Percentiles rank a stretch among this genome's conserved stretches.
Evolutionary conservation across 2,329 filamentous ascomycete genomes (phyloP).

Genomic region (Nannizzia gypsea): DNA sequence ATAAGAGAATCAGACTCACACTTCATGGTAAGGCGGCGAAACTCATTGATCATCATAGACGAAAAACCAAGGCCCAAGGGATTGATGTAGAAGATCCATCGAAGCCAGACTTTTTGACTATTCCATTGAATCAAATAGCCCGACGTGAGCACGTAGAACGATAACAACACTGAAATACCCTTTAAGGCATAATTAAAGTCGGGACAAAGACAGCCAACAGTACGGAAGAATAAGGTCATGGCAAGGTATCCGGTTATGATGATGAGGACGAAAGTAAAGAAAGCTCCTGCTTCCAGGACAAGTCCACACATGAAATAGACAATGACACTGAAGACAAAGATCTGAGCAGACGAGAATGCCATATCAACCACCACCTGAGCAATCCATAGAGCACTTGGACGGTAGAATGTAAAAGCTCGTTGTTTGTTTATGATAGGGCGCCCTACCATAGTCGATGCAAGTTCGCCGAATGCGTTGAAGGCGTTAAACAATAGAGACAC

Average conservation of each 20-base stretch:
- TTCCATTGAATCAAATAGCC: slow-evolving; percentile 37
- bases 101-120: slow-evolving; percentile 55
- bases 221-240: slow-evolving; percentile 81
- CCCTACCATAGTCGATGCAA: slow-evolving; percentile 76
- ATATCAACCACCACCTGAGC: slow-evolving; percentile 66
- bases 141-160: slow-evolving; percentile 40
- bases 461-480: slow-evolving; percentile 65
- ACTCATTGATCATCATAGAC: slow-evolving; percentile 72
- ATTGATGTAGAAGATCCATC: slow-evolving; percentile 73
- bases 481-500: slow-evolving; percentile 80
- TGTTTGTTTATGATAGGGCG: slow-evolving; percentile 90
- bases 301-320: slow-evolving; percentile 84
- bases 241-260: slow-evolving; percentile 64
- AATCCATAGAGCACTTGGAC: slow-evolving; percentile 69
- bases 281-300: slow-evolving; percentile 58
- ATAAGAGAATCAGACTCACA: slow-evolving; percentile 35
- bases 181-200: slow-evolving; percentile 80
- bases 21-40: slow-evolving; percentile 50
- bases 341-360: slow-evolving; percentile 73
- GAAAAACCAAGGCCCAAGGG: slow-evolving; percentile 74
- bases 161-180: slow-evolving; percentile 66
- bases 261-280: slow-evolving; percentile 77
- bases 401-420: slow-evolving; percentile 72
- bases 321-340: slow-evolving; percentile 63
- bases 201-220: slow-evolving; percentile 62